phyloP scores from a whole-genome alignment of 2,329 filamentous ascomycete genomes.

The Claviceps purpurea region DNA sequence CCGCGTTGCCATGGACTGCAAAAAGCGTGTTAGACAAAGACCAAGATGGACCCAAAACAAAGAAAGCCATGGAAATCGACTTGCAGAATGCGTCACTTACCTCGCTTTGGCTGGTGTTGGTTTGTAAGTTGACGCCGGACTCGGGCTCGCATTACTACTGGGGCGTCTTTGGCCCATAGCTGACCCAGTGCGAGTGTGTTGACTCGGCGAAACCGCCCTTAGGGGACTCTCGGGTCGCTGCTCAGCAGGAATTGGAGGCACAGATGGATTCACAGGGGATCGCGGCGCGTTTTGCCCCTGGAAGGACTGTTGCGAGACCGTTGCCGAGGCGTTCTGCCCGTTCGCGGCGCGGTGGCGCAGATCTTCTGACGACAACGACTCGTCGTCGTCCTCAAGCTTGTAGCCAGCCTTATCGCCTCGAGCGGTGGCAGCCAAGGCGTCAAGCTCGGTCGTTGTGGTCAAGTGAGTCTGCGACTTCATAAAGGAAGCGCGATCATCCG shows the following conservation, averaged over 20 bases:
- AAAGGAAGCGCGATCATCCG: constrained; percentile 88
- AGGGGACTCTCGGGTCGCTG: constrained; percentile 23
- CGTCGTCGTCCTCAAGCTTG: constrained; percentile 29
- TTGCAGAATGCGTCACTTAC: constrained; percentile 12
- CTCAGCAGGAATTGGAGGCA: constrained; percentile 29
- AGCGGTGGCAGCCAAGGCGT: constrained; percentile 78
- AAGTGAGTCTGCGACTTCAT: constrained; percentile 91
- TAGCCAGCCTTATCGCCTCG: constrained; percentile 60
- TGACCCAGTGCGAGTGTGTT: constrained; percentile 13
- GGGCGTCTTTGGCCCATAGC: constrained; percentile 14
- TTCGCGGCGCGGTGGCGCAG: constrained; percentile 22
- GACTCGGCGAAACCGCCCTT: constrained; percentile 22
- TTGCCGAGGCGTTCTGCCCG: constrained; percentile 12
- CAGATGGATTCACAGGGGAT: constrained; percentile 28
- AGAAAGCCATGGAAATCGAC: background rate
- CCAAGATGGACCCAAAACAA: background rate
- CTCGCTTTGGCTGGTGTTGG: constrained; percentile 25
- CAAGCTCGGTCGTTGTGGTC: constrained; percentile 65
- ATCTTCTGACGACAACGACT: constrained; percentile 25
- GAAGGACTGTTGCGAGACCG: constrained; percentile 20
- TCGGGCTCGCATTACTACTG: constrained; percentile 20
- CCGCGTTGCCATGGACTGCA: constrained; percentile 31
- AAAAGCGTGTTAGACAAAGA: constrained; percentile 6
- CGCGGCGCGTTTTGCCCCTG: constrained; percentile 8
- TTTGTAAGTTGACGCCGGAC: constrained; percentile 20